Evolutionary conservation across 73 alveolate species (phyloP), one percentile per base, ranked within the genome.

Genomic region (Breviolum minutum): DNA sequence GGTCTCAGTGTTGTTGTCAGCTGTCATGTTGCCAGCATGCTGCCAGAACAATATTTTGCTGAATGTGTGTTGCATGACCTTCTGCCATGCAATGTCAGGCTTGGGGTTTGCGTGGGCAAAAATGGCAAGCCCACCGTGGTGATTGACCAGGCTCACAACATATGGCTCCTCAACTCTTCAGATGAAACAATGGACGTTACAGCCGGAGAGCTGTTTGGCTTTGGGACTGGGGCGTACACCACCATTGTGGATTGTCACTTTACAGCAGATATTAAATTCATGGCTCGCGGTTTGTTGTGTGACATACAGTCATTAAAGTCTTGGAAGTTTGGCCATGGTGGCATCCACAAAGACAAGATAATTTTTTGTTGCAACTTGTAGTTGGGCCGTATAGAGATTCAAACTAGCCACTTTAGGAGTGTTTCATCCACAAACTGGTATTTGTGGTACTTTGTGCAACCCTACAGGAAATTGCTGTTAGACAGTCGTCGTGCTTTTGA

Each of bases 181-280:
- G 86, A 77, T 8, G 86, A 77, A 20, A n/a, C 14, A 61, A n/a
- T 77, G 61, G 16, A 9, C 10, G 10, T 77, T 9, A 24, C 86
- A 27, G 63, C 86, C 26, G 86, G 86, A 5, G 86, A 77, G 22
- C 64, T 77, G 27, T 77, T 77, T 77, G 86, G 86, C 19, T 77
- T 77, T 20, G 86, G 86, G 14, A 77, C 86, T 22, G 86, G 86
- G 19, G 63, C n/a, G 63, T 77, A 2, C 86, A 8, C 63, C 63
- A 27, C 11, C 22, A 20, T 27, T 0, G 63, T 29, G 12, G 86
- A 77, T 20, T 77, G 86, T 27, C 27, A 16, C 86, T 77, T 8
- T n/a, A 11, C 26, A 20, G 26, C 10, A 20, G 0, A 8, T 8
- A 30, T 71, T n/a, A 71, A 20, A 71, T 71, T 71, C 12, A n/a